Base-by-base conservation (phyloP, 176 grass and related monocot genomes). In the Oryza coarctata region DNA sequence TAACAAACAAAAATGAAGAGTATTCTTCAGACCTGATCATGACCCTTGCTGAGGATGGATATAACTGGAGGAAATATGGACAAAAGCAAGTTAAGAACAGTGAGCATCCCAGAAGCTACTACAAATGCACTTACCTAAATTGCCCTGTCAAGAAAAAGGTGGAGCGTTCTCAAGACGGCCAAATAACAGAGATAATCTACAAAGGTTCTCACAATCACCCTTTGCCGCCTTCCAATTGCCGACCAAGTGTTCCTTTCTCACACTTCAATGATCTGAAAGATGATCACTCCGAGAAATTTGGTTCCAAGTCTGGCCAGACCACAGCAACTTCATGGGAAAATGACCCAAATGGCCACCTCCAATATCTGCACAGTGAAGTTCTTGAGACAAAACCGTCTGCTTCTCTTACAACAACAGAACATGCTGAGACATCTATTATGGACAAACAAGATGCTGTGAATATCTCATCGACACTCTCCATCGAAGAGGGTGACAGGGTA, bases 51-150 rank as follows among this genome's bases (percentile, higher is more conserved):
- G 90, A 92, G 38, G 95, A 97, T 85, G 92, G 90, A 76, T 97
- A 94, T 82, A 97, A 92, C 72, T 97, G 95, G 95, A 92, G 92
- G 79, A 97, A 94, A 74, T 97, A 97, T 73, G 95, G 92, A 66
- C 79, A 94, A 34, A 94, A 91, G 76, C 92, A 92, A 77, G 90
- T 92, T 9, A 97, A 94, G 70, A 86, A 74, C 35, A 89, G 92
- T 29, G 81, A 87, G 70, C 78, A 85, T 74, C 95, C 92, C 14
- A 90, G 86, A 31, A 97, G 88, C 61, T 97, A 97, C 74, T 94
- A 92, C 83, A 94, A 92, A 83, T 97, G 95, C 74, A 94, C 86
- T 30, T 83, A 86, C 18, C 83, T 62, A 12, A 80, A 89, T 68
- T 97, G 95, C 55, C 70, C 88, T 14, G 86, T 89, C 18, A 98